Evolutionary conservation across 2,329 filamentous ascomycete genomes (phyloP), one percentile per base, ranked within the genome.

Genomic region (Zopfia rhizophila): DNA sequence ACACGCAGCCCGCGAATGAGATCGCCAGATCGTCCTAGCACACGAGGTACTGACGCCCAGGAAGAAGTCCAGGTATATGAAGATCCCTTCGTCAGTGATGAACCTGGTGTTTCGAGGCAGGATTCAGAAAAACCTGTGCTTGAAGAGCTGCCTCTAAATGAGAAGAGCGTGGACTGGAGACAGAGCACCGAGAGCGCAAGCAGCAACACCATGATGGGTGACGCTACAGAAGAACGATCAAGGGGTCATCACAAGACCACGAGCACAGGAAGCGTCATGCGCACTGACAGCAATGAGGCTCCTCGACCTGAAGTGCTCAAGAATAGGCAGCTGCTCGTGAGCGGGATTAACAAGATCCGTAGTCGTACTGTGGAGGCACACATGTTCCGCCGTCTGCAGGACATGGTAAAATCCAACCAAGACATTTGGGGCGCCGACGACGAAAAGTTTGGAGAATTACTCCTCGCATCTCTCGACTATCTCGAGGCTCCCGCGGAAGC

Each of bases 381-480:
- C 63, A 89, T 89, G 45, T 91, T 92, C 78, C 83, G 89, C 40
- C 89, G 89, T 61, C 77, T 92, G 36, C 89, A 92, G 68, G 86
- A 86, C 27, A 80, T 91, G 54, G 80, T 91, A 48, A 85, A 87
- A 53, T 86, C 88, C 47, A 82, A 79, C 63, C 68, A 72, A 59
- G 79, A 84, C 11, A 77, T 84, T 14, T 84, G 89, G 63, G 79
- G 80, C 1, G 82, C 87, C 48, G 83, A 87, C 35, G 85, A 87
- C 59, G 84, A 87, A 41, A 87, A 83, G 55, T 91, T 90, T 49
- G 82, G 87, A 53, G 79, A 85, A 6, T 77, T 92, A 2, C 74
- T 91, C 24, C 60, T 82, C 2, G 87, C 85, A 0, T 78, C 91
- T 14, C 88, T 92, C 50, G 82, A 85, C 35, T 92, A 88, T 63